Conservation (phyloP, 345 rosid genomes). For the Gossypium thurberi region DNA sequence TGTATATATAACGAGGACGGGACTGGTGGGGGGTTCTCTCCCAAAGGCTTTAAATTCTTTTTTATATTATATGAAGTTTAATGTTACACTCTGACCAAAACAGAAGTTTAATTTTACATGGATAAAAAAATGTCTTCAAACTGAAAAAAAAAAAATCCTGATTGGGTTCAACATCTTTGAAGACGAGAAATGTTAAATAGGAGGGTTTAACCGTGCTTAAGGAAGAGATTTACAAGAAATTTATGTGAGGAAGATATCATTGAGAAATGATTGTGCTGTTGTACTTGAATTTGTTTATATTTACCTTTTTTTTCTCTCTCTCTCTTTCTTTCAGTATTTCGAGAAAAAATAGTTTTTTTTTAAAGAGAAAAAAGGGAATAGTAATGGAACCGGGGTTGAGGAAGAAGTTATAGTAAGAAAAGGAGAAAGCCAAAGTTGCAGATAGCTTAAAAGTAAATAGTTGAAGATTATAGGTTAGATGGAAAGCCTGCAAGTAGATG, state of each 20-base stretch:
- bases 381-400: slow-evolving; percentile 19
- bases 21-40: background rate
- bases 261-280: slow-evolving; percentile 58
- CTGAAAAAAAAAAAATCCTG: background rate
- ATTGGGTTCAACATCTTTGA: background rate
- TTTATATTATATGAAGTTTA: background rate
- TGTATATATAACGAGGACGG: background rate
- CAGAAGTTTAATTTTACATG: background rate
- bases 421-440: background rate
- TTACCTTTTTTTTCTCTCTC: background rate
- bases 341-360: slow-evolving; percentile 12
- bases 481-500: background rate
- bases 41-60: background rate
- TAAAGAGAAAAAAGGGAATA: slow-evolving; percentile 7
- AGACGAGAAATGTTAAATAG: background rate
- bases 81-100: background rate
- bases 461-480: background rate
- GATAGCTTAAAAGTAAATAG: background rate
- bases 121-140: background rate
- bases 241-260: slow-evolving; percentile 41
- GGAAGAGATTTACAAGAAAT: slow-evolving; percentile 10
- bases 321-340: background rate
- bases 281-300: slow-evolving; percentile 21
- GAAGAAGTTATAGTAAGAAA: background rate
- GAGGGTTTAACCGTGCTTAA: slow-evolving; percentile 19